A percentile compares a stretch with the other conserved stretches of the same genome.
These are phyloP conservation scores for Penicillium lividum DNA, from an alignment of 495 filamentous ascomycete genomes.

Conservation along the genomic window DNA sequence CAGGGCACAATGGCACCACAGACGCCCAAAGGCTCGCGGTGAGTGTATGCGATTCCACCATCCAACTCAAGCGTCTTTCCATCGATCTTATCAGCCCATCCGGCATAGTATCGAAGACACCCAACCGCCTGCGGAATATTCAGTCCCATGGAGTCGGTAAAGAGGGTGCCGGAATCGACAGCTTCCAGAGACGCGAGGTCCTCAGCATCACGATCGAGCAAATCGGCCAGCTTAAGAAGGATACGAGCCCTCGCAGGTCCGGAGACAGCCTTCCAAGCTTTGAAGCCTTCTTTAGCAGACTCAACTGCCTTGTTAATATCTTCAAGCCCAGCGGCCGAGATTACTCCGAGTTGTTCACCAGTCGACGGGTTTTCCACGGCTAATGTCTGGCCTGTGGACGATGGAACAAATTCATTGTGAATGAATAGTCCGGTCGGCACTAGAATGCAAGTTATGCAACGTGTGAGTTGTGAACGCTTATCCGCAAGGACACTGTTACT, in stretches of 20 bases:
- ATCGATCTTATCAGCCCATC: constrained; percentile 39
- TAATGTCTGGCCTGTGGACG: constrained; percentile 20
- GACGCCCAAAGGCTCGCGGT: constrained; percentile 38
- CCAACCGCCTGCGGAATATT: constrained; percentile 26
- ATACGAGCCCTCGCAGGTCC: constrained; percentile 39
- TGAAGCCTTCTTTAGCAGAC: constrained; percentile 45
- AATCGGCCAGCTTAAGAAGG: constrained; percentile 45
- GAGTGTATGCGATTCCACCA: constrained; percentile 29
- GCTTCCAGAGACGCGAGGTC: constrained; percentile 33
- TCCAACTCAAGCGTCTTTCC: constrained; percentile 31
- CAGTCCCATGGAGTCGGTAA: constrained; percentile 21
- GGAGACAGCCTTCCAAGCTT: constrained; percentile 40
- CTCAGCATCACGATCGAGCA: constrained; percentile 29
- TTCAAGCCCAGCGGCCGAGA: constrained; percentile 25
- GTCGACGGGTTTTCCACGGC: constrained; percentile 32
- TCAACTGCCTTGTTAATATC: constrained; percentile 56
- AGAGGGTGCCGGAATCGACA: constrained; percentile 29
- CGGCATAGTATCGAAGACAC: constrained; percentile 36
- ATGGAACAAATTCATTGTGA: constrained; percentile 38
- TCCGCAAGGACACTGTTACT: background rate
- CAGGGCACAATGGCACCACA: constrained; percentile 40
- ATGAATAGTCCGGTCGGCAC: constrained; percentile 40
- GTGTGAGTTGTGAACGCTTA: background rate
- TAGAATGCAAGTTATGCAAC: background rate
- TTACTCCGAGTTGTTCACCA: constrained; percentile 27